Evolutionary conservation across 768 basidiomycete species (phyloP), one percentile per base, ranked within the genome.

Genomic region (Calocybe gangraenosa): DNA sequence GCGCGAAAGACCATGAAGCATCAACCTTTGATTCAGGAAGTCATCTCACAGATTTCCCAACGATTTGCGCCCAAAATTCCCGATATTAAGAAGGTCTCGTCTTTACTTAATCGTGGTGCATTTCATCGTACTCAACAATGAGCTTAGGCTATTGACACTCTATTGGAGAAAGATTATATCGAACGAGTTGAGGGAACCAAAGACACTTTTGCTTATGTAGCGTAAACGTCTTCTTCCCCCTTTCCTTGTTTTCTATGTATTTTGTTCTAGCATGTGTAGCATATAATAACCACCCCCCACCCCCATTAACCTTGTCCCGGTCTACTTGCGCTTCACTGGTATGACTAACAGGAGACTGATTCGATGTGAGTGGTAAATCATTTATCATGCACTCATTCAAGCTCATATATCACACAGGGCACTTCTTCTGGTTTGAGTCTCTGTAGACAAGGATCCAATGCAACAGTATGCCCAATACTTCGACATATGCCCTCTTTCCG

Each of bases 91-190:
- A 94, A 95, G 82, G 90, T 87, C 14, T 11, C 42, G 17, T 15
- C 8, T 64, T 54, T n/a, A n/a, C 20, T 30, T 33, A 2, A 38
- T 39, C 9, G 13, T 31, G n/a, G 18, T 20, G 28, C 18, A 46
- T 36, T 14, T 15, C 3, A 34, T 36, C 33, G 23, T 15, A 40
- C 37, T 56, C 28, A 58, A 53, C 54, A 55, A 39, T 32, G 51
- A 38, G 30, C n/a, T 10, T 48, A 89, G 87, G 89, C 91, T 2
- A 95, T 97, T 48, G 92, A 95, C 60, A 82, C 82, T 11, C 70
- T 98, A 15, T 71, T 97, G 38, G 95, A 97, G 70, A 95, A 95
- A 69, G 95, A 99, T 63, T 99, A 97, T 64, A 87, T 99, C 55
- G 94, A 98, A 60, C 84, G 95, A 22, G 86, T 92, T 11, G 91